Conservation (phyloP, 192 early-diverging fungal species). For the Phlyctochytrium planicorne region DNA sequence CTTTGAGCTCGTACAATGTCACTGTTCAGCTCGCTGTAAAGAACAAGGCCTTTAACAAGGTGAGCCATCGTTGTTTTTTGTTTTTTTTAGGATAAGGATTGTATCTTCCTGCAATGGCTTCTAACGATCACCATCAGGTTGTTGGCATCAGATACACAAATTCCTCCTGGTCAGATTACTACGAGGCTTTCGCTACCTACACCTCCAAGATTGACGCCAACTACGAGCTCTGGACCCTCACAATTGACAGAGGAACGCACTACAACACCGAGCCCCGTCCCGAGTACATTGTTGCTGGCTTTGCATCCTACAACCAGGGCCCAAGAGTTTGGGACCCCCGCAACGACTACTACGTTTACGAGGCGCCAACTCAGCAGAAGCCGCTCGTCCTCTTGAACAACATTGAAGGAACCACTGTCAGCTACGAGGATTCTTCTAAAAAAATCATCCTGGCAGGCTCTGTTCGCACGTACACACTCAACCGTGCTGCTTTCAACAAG, state of each 20-base stretch:
- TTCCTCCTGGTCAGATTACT: not conserved
- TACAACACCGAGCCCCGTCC: not conserved
- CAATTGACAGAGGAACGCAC: not conserved
- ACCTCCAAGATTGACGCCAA: not conserved
- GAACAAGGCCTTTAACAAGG: conserved; percentile 1
- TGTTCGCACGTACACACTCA: not conserved
- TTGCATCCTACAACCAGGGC: not conserved
- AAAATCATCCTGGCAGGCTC: not conserved
- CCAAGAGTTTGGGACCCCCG: not conserved
- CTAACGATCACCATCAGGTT: no score
- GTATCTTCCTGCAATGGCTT: no score
- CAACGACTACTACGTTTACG: not conserved
- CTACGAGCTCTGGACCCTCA: not conserved
- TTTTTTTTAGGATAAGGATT: no score
- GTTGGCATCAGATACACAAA: conserved; percentile 7
- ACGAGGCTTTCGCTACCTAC: conserved; percentile 4
- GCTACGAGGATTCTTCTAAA: no score
- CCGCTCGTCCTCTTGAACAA: no score
- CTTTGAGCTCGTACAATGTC: not conserved
- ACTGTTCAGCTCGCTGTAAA: not conserved
- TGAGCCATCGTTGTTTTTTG: not conserved
- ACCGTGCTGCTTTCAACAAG: not conserved
- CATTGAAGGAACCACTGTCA: no score
- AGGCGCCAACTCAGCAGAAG: not conserved
- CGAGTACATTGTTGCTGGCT: not conserved